Evolutionary conservation across 116 monocot species (phyloP).

Genomic region (Papilionanthe hybrid): DNA sequence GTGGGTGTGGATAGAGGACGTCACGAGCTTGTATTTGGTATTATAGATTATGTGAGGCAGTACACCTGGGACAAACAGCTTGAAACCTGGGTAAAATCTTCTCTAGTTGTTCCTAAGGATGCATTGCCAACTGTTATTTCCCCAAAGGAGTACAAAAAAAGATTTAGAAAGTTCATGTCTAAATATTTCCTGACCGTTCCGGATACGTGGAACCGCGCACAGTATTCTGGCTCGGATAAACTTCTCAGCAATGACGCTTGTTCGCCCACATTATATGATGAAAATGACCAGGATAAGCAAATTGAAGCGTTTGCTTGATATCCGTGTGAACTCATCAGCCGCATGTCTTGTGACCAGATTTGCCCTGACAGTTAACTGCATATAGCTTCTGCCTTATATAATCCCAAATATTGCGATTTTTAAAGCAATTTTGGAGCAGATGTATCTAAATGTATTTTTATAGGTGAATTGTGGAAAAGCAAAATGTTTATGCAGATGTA

Average conservation of each 20-base stretch:
- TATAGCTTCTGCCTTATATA: not conserved
- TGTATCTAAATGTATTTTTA: not conserved
- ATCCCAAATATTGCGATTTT: not conserved
- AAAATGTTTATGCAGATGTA: not conserved
- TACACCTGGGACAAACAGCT: constrained; percentile 91
- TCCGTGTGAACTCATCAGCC: not conserved
- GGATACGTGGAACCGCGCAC: constrained; percentile 44
- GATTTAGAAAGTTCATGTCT: constrained; percentile 78
- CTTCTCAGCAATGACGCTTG: constrained; percentile 11
- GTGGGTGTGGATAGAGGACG: constrained; percentile 74
- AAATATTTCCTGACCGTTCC: constrained; percentile 73
- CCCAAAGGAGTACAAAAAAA: constrained; percentile 87
- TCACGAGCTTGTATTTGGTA: constrained; percentile 83
- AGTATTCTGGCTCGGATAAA: constrained; percentile 18
- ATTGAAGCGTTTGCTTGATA: constrained; percentile 2
- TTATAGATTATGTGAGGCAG: constrained; percentile 85
- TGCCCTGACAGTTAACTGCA: not conserved
- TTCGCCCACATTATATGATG: constrained; percentile 9
- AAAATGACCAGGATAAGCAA: constrained; percentile 8
- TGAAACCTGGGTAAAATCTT: constrained; percentile 77
- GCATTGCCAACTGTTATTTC: constrained; percentile 64
- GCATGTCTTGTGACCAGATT: not conserved
- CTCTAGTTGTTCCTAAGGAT: constrained; percentile 75
- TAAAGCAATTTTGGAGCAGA: not conserved
- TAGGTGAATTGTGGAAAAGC: not conserved